Percentiles rank a stretch among this genome's conserved stretches.
Conservation (phyloP, 2,329 filamentous ascomycete genomes). For the Magnaporthiopsis rhizophila region DNA sequence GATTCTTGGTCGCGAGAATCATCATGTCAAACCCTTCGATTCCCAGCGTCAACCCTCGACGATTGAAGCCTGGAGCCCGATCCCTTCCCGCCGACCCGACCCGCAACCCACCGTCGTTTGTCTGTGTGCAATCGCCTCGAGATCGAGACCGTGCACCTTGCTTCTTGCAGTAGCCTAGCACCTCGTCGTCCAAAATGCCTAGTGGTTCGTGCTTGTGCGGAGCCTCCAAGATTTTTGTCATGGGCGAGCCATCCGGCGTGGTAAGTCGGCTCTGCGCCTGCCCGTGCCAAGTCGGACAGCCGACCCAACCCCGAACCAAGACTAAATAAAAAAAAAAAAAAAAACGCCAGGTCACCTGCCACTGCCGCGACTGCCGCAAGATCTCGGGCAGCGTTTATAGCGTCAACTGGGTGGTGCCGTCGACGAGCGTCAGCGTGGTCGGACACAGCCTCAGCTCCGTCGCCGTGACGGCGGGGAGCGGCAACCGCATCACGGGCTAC, state of each 20-base stretch:
- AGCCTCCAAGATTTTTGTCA: neutral
- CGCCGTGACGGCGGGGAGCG: neutral
- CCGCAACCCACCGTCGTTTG: too few species aligned
- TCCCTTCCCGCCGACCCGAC: too few species aligned
- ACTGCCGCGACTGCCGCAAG: slow-evolving; percentile 7
- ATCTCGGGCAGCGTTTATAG: slow-evolving; percentile 3
- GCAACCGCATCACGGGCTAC: slow-evolving; percentile 3
- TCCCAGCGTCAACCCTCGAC: neutral
- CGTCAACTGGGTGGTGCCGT: slow-evolving; percentile 4
- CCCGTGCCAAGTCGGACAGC: too few species aligned
- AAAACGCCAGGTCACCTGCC: neutral
- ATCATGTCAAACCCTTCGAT: too few species aligned
- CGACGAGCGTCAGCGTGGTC: neutral
- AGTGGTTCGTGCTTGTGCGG: neutral
- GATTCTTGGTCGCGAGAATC: neutral
- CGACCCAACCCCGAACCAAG: too few species aligned
- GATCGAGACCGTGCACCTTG: too few species aligned
- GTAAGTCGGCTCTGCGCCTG: too few species aligned
- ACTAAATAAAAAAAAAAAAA: too few species aligned
- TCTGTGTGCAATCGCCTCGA: too few species aligned
- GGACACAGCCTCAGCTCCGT: neutral
- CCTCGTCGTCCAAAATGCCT: neutral
- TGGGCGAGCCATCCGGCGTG: neutral
- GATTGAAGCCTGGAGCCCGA: neutral
- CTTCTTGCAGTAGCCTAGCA: neutral